phyloP scores from a whole-genome alignment of 2,329 filamentous ascomycete genomes.

The Talaromyces sp. region DNA sequence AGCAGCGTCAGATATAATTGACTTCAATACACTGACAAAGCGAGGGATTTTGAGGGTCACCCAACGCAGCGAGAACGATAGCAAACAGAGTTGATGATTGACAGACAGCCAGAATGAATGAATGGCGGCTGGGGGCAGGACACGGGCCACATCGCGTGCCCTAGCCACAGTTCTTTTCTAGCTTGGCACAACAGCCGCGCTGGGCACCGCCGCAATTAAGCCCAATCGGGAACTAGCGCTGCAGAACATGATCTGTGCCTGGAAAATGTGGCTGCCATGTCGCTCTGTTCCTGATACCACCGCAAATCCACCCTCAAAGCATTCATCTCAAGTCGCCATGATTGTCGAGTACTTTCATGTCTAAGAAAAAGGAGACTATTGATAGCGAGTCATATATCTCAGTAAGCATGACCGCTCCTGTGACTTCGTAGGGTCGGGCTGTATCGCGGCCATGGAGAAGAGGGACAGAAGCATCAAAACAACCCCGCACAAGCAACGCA shows the following conservation, averaged over 20 bases:
- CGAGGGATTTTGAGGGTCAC: not conserved
- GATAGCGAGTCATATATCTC: not conserved
- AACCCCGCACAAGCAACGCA: not conserved
- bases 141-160: constrained; percentile 8
- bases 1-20: not conserved
- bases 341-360: not conserved
- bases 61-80: not conserved
- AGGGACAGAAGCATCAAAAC: not conserved
- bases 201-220: not conserved
- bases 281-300: not conserved
- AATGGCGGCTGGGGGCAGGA: constrained; percentile 6
- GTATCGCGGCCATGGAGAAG: not conserved
- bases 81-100: not conserved
- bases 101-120: not conserved
- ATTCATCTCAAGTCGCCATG: not conserved
- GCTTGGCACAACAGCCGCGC: constrained; percentile 7
- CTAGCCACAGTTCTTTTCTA: constrained; percentile 1
- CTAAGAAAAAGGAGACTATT: not conserved
- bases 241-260: not conserved
- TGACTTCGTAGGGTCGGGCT: not conserved
- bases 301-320: not conserved
- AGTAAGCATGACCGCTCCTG: not conserved
- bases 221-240: not conserved
- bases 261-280: constrained; percentile 1
- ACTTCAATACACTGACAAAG: not conserved